Conservation (phyloP, 305 asterid species). For the Fraxinus sp. region DNA sequence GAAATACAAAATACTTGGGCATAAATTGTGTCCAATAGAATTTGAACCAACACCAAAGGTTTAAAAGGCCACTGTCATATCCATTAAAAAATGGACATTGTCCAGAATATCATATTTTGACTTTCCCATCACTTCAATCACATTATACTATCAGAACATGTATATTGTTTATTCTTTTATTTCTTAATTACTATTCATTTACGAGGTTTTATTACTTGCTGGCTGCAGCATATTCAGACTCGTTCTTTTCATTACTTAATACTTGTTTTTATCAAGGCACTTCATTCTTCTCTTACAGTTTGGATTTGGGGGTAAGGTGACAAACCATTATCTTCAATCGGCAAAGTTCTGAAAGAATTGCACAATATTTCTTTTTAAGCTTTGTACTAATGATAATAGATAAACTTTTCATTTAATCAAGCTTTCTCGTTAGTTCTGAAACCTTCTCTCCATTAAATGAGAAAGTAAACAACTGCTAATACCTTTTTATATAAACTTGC, state of each 20-base stretch:
- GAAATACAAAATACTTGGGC: not conserved
- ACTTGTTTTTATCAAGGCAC: conserved; percentile 2
- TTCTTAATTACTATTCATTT: not conserved
- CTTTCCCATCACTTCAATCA: not conserved
- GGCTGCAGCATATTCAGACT: not conserved
- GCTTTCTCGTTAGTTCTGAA: conserved; percentile 5
- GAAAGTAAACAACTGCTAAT: not conserved
- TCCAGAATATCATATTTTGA: not conserved
- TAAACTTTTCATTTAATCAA: not conserved
- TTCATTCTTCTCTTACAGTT: conserved; percentile 1
- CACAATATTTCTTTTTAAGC: not conserved
- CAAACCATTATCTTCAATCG: not conserved
- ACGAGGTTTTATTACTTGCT: not conserved
- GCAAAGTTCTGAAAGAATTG: conserved; percentile 1
- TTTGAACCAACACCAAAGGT: not conserved
- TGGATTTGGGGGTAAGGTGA: not conserved
- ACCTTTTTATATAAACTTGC: conserved; percentile 90
- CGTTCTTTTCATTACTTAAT: not conserved
- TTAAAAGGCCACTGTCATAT: not conserved
- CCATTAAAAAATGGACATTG: not conserved
- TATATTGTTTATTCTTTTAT: conserved; percentile 3
- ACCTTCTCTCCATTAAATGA: conserved; percentile 14
- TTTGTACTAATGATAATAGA: not conserved
- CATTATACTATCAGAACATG: conserved; percentile 8
- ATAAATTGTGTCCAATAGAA: not conserved